phyloP scores from a whole-genome alignment of 2,329 filamentous ascomycete genomes.

The Fusarium sp. region DNA sequence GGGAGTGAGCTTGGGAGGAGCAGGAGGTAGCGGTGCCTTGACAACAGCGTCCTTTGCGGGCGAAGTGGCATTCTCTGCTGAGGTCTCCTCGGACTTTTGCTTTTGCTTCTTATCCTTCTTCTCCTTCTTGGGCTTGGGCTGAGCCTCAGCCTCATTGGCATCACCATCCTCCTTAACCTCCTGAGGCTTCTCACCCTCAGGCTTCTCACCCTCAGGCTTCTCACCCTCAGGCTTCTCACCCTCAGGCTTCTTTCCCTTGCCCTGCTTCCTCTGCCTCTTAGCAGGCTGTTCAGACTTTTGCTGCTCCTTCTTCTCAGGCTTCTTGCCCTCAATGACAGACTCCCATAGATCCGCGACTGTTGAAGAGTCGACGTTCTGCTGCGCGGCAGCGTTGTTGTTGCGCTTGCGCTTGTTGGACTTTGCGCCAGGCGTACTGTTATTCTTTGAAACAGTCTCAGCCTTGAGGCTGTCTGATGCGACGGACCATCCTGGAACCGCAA shows the following conservation, averaged over 20 bases:
- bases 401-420: constrained; percentile 71
- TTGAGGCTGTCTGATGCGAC: constrained; percentile 78
- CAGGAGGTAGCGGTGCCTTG: constrained; percentile 53
- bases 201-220: constrained; percentile 44
- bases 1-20: constrained; percentile 78
- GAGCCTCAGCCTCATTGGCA: constrained; percentile 29
- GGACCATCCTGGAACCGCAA: constrained; percentile 93
- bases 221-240: constrained; percentile 42
- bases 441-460: constrained; percentile 65
- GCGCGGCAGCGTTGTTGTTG: constrained; percentile 36
- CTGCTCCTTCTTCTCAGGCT: constrained; percentile 39
- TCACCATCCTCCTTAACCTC: constrained; percentile 14
- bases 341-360: constrained; percentile 86
- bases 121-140: constrained; percentile 48
- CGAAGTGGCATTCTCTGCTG: constrained; percentile 19
- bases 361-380: constrained; percentile 67
- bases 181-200: constrained; percentile 38
- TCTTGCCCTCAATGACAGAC: constrained; percentile 78
- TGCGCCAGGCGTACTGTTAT: constrained; percentile 50
- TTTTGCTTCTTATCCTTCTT: constrained; percentile 53
- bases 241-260: constrained; percentile 48
- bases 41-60: constrained; percentile 38
- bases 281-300: constrained; percentile 44
- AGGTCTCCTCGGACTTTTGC: constrained; percentile 30
- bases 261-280: constrained; percentile 50